These are phyloP conservation scores for Metschnikowia cubensis DNA, from an alignment of 805 yeast species.

Conservation along the genomic window DNA sequence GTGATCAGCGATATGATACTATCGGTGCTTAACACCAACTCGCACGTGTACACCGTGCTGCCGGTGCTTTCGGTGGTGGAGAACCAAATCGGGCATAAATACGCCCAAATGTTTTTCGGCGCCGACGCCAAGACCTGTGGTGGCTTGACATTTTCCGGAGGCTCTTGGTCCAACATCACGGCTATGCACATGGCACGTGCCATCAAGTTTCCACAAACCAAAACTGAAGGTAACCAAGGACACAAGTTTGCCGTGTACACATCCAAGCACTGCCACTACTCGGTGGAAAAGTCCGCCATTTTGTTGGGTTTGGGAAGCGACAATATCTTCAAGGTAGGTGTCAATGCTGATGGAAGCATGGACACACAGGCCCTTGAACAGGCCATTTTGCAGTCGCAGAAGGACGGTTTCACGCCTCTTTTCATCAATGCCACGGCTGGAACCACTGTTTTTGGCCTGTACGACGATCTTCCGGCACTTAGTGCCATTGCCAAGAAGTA, in stretches of 20 bases:
- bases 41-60: constrained; percentile 81
- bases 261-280: constrained; percentile 70
- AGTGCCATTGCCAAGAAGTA: constrained; percentile 49
- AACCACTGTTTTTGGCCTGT: constrained; percentile 83
- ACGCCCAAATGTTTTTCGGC: constrained; percentile 60
- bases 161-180: constrained; percentile 82
- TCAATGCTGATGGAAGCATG: constrained; percentile 56
- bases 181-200: constrained; percentile 75
- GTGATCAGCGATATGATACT: constrained; percentile 66
- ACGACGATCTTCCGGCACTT: constrained; percentile 61
- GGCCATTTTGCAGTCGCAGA: constrained; percentile 40
- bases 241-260: constrained; percentile 66
- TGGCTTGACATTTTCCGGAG: constrained; percentile 83
- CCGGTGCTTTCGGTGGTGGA: constrained; percentile 77
- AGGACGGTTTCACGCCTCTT: constrained; percentile 64
- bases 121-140: constrained; percentile 52
- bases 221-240: constrained; percentile 49
- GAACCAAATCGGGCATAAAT: constrained; percentile 59
- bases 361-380: constrained; percentile 42
- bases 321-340: constrained; percentile 60
- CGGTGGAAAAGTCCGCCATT: constrained; percentile 78
- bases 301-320: constrained; percentile 65
- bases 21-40: constrained; percentile 72
- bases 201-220: constrained; percentile 64
- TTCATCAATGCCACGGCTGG: constrained; percentile 85